Evolutionary conservation across 352 stramenopile species (phyloP).

Genomic region (Globisporangium recalcitrans): DNA sequence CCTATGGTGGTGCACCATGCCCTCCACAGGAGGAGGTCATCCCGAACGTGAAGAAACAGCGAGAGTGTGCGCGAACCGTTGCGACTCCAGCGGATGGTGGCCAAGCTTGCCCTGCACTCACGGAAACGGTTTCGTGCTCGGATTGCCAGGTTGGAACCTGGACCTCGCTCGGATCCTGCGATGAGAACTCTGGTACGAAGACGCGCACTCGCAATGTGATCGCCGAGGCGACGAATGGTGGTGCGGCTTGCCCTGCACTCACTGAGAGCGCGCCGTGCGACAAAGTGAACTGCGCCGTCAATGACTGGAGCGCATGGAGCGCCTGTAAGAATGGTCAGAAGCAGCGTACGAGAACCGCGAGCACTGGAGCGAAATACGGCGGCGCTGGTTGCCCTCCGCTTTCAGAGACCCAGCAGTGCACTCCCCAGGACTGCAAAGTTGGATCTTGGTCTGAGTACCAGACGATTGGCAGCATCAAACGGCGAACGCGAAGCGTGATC

Average conservation of each 20-base stretch:
- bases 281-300: conserved; percentile 52
- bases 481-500: conserved; percentile 12
- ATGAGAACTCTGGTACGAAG: conserved; percentile 28
- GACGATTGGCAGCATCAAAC: conserved; percentile 13
- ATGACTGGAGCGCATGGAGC: conserved; percentile 41
- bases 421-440: conserved; percentile 23
- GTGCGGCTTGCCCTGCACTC: conserved; percentile 30
- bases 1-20: conserved; percentile 40
- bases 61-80: conserved; percentile 23
- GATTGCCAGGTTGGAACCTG: conserved; percentile 32
- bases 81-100: conserved; percentile 36
- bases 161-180: conserved; percentile 28
- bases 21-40: conserved; percentile 35
- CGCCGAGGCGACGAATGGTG: conserved; percentile 26
- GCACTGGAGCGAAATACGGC: conserved; percentile 18
- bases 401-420: conserved; percentile 19
- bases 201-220: conserved; percentile 27
- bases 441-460: conserved; percentile 22
- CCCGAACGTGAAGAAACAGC: conserved; percentile 28
- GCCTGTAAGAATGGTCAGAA: conserved; percentile 16
- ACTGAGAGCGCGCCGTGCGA: conserved; percentile 26
- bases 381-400: conserved; percentile 20
- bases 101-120: conserved; percentile 29
- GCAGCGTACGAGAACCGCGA: conserved; percentile 19
- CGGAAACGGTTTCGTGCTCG: conserved; percentile 32